Evolutionary conservation across 345 rosid genomes (phyloP), one percentile per base, ranked within the genome.

Genomic region (Euphorbia lathyris): DNA sequence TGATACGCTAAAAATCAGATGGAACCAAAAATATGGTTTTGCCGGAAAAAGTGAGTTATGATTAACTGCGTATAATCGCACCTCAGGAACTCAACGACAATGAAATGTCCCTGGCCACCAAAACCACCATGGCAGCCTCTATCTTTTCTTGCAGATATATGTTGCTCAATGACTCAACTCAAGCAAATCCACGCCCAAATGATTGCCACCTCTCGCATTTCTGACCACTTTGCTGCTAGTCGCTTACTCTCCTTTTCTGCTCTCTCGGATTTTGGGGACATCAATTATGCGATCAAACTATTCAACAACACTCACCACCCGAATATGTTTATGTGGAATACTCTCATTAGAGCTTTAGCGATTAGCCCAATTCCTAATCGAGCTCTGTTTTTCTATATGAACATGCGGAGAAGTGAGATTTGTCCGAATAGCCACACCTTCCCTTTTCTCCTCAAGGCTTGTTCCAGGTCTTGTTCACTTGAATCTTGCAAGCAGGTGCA

Each of bases 101-200:
- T 7, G 38, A 34, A 34, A 34, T 34, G 38, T 34, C 38, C 38
- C 38, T 34, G 3, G 4, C 38, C 4, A 34, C 38, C 38, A 34
- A 40, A 61, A 61, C 47, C 65, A 34, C 26, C 65, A 61, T 34
- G 13, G 45, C 68, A 47, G 3, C 55, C 14, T 43, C 68, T 78
- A 4, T 68, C 74, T 56, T 23, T 70, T 8, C 65, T 78, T 25
- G 65, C 77, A 25, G 66, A 78, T 25, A 63, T 22, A 63, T 77
- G 81, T 67, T 50, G 29, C 23, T 67, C 77, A 6, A 58, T 77
- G 74, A 48, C 56, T 17, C 74, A 77, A 29, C 61, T 72, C 29
- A 58, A 68, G 52, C 74, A 73, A 64, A 40, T 77, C 40, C 74
- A 77, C 45, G 71, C 81, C 58, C 81, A 73, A 63, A 72, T 77